phyloP scores from a whole-genome alignment of 352 stramenopile genomes.

The Poterioochromonas sp. region DNA sequence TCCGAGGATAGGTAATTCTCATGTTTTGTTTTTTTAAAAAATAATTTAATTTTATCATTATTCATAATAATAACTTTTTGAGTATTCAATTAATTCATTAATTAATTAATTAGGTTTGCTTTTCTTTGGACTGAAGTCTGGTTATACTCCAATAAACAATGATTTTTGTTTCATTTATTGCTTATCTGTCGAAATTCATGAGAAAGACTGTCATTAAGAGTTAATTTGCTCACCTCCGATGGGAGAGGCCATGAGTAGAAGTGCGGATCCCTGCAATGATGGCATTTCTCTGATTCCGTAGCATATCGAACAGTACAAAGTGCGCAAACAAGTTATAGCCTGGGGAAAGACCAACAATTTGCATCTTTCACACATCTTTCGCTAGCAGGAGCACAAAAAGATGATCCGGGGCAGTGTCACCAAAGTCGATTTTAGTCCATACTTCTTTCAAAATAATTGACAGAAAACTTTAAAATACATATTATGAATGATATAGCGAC shows the following conservation, averaged over 20 bases:
- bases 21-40: not conserved
- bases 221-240: not conserved
- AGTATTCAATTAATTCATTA: too few relatives aligned
- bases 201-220: not conserved
- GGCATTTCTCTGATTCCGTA: too few relatives aligned
- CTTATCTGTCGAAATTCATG: not conserved
- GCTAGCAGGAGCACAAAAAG: not conserved
- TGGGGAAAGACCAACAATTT: not conserved
- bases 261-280: too few relatives aligned
- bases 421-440: not conserved
- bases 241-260: not conserved
- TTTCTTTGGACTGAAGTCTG: too few relatives aligned
- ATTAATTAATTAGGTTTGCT: too few relatives aligned
- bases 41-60: too few relatives aligned
- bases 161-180: too few relatives aligned
- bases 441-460: not conserved
- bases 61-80: too few relatives aligned
- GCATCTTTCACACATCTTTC: too few relatives aligned
- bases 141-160: too few relatives aligned
- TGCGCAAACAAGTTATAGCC: not conserved
- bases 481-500: too few relatives aligned
- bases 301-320: not conserved
- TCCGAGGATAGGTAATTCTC: not conserved
- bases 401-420: not conserved
- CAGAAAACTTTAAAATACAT: too few relatives aligned